Conservation (phyloP, 345 rosid genomes). For the rapeseed (Brassica napus) region Da-Ae NC_063440.1:21938501-21939000, state of each 20-base stretch:
- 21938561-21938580: constrained; percentile 85
- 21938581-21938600: constrained; percentile 70
- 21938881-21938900: constrained; percentile 72
- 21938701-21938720: constrained; percentile 74
- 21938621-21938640: constrained; percentile 74
- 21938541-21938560: constrained; percentile 51
- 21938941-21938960: constrained; percentile 80
- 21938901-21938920: constrained; percentile 63
- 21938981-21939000: constrained; percentile 84
- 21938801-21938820: constrained; percentile 93
- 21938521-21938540: neutral
- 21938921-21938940: constrained; percentile 93
- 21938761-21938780: constrained; percentile 84
- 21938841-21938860: constrained; percentile 50
- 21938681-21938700: constrained; percentile 88
- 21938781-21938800: constrained; percentile 74
- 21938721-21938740: constrained; percentile 84
- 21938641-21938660: constrained; percentile 68
- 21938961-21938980: constrained; percentile 84
- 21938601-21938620: constrained; percentile 70
- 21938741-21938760: constrained; percentile 79
- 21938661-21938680: constrained; percentile 73
- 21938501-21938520: constrained; percentile 93
- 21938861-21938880: constrained; percentile 58
- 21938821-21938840: constrained; percentile 89